phyloP scores from a whole-genome alignment of 179 eudicot species.

The Camellia oleifera region DNA sequence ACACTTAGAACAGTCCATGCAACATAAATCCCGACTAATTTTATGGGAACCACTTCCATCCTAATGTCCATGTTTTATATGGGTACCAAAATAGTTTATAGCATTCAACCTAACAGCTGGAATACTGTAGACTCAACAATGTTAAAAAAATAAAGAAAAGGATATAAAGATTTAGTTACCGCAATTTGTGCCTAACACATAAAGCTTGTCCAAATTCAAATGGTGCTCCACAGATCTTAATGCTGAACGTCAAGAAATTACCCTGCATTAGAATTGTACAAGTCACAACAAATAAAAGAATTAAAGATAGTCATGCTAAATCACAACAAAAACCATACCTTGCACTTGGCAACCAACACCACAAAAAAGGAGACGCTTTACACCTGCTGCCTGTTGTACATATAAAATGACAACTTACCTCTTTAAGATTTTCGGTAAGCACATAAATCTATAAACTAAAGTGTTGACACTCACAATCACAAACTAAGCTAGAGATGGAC shows the following conservation, averaged over 20 bases:
- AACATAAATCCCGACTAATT: no score
- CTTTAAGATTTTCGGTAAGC: background rate
- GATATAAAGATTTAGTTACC: constrained; percentile 38
- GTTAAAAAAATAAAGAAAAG: background rate
- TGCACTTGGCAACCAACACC: constrained; percentile 99
- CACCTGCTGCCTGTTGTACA: constrained; percentile 84
- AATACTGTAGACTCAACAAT: no score
- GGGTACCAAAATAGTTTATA: background rate
- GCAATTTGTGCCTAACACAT: constrained; percentile 93
- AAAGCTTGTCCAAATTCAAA: constrained; percentile 87
- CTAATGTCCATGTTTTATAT: background rate
- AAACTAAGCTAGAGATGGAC: background rate
- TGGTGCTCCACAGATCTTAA: constrained; percentile 90
- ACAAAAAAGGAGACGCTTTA: constrained; percentile 92
- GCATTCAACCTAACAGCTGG: background rate
- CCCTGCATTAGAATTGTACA: constrained; percentile 69
- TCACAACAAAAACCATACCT: constrained; percentile 44
- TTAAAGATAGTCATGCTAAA: constrained; percentile 7
- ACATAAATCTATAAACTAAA: background rate
- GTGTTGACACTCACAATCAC: background rate
- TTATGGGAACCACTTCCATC: background rate
- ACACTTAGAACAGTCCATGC: no score
- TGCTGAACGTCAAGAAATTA: constrained; percentile 76
- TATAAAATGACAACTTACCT: background rate
- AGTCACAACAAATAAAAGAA: constrained; percentile 45